Conservation (phyloP, 305 asterid species). For the Stenogyne calaminthoides region DNA sequence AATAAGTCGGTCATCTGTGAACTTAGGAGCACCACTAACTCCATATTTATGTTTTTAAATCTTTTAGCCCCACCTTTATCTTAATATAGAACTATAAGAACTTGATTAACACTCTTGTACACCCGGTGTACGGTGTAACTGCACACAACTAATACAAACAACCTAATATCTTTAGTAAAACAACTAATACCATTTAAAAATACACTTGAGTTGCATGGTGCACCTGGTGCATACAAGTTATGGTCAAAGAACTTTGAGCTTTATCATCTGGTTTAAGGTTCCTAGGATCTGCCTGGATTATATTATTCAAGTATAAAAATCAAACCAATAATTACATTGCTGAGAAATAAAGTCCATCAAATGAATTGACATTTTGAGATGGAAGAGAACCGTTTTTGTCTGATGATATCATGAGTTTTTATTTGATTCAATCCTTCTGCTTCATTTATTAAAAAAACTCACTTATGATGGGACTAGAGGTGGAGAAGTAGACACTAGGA, state of each 20-base stretch:
- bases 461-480: background rate
- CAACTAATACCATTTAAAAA: no score
- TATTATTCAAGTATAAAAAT: background rate
- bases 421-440: background rate
- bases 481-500: background rate
- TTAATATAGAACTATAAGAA: background rate
- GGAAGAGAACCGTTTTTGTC: background rate
- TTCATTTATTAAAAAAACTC: background rate
- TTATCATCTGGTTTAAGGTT: background rate
- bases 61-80: background rate
- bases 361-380: background rate
- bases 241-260: background rate
- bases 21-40: background rate
- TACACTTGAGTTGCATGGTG: no score
- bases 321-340: background rate
- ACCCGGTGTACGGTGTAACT: no score
- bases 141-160: no score
- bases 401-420: background rate
- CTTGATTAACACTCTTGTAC: no score
- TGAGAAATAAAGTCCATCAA: background rate
- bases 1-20: conserved; percentile 5
- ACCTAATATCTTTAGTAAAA: no score
- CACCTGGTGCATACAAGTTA: no score
- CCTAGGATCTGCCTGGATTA: background rate
- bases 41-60: background rate